Base-by-base conservation (phyloP, 768 basidiomycete species). In the Amanita inopinata region DNA sequence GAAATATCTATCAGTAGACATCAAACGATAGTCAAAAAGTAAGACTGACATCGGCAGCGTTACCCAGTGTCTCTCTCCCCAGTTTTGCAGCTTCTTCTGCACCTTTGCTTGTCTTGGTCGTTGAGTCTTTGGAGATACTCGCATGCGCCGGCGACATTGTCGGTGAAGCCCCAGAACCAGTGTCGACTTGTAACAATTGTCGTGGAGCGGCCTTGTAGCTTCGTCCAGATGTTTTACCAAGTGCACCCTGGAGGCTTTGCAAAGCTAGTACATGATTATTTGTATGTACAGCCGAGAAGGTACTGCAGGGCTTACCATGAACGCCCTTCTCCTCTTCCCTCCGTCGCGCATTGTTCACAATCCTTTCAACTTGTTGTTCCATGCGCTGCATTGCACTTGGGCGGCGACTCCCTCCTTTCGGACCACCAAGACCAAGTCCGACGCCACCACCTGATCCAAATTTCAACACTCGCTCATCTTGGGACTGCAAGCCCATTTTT, bases 151-250 rank as follows among this genome's bases (percentile, higher is more conserved):
- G 54, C 49, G 69, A 56, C 48, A 70, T 38, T 32, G 70, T 65
- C 7, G 71, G 70, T 7, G 71, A 70, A n/a, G 61, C 51, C 25
- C 59, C 53, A 30, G 69, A 49, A 47, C 62, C 56, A 37, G 77
- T 55, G 46, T 88, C 84, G 6, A 98, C 90, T 59, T 98, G 91
- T 3, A 99, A 73, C 18, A 98, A 77, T 47, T 96, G 94, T 31
- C 94, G 77, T 10, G 96, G 96, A n/a, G 93, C 93, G 22, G 92
- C 90, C 53, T 91, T 92, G 56, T 92, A 88, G 47, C 91, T 93
- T 43, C 94, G 71, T 18, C 90, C 85, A 25, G 92, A 89, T 1
- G 93, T 94, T 61, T 83, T 92, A 5, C 96, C 96, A 3, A 99
- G 73, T 5, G 92, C 96, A 43, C 94, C 93, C 66, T 96, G 80